Base-by-base conservation (phyloP, 805 yeast genomes). In the Scheffersomyces amazonensis region DNA sequence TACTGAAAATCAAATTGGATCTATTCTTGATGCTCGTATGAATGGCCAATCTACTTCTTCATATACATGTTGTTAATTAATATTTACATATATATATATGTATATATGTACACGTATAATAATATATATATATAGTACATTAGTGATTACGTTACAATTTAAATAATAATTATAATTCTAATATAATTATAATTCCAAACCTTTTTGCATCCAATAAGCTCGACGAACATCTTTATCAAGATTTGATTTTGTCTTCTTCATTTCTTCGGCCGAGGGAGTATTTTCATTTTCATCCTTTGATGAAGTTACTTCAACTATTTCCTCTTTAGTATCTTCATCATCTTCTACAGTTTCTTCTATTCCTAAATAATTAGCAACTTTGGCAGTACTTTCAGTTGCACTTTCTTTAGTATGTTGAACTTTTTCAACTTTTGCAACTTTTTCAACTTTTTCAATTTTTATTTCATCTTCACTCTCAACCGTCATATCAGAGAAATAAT, bases 181-280 rank as follows among this genome's bases (percentile, higher is more conserved):
- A 20, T 30, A 11, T 5, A 31, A 31, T 35, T 53, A 53, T 34
- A 58, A 49, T 38, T 60, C 72, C 34, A 65, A 52, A 5, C 73
- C 75, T 48, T 69, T 69, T 49, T 61, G 71, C 16, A 48, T 48
- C 75, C 75, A 69, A 48, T 55, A 69, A 33, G 65, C 69, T 27
- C 75, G 47, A 40, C 54, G 62, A 9, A 47, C 46, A 20, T 57
- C 67, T 37, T 65, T 66, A 38, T 65, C 65, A 35, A 66, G 47
- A 19, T 45, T 43, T 6, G 49, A 46, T 33, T 42, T 51, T 30
- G 41, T 41, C 41, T 35, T 50, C 41, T 34, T 40, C 30, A 32
- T 31, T 27, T 38, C 41, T 10, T 38, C 50, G 32, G 44, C 50
- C 29, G 36, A 37, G 12, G 43, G 38, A 6, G 34, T 31, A 18